A percentile compares a stretch with the other conserved stretches of the same genome.
phyloP scores from a whole-genome alignment of 1,139 yeast genomes.

The Taiozyma sp. region DNA sequence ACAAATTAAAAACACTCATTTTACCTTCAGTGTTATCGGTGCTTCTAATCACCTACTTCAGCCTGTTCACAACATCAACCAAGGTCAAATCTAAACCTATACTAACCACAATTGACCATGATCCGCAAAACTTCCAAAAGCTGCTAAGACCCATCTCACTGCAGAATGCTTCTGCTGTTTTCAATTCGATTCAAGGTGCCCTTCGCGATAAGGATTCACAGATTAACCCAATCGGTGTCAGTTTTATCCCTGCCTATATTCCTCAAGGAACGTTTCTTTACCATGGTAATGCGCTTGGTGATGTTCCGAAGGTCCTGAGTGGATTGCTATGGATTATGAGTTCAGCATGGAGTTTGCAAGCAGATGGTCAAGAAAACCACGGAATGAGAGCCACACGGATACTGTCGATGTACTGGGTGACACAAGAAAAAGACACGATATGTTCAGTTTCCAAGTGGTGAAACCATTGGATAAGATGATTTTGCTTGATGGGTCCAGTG shows the following conservation, averaged over 20 bases:
- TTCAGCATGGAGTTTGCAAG: slow-evolving; percentile 30
- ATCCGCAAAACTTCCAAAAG: background rate
- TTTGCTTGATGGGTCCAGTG: slow-evolving; percentile 54
- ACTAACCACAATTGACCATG: background rate
- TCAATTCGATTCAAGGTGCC: slow-evolving; percentile 46
- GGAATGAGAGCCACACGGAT: background rate
- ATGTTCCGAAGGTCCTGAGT: slow-evolving; percentile 42
- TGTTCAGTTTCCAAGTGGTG: slow-evolving; percentile 39
- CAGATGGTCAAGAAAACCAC: slow-evolving; percentile 2
- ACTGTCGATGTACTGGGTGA: background rate
- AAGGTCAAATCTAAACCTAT: background rate
- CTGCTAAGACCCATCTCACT: slow-evolving; percentile 29
- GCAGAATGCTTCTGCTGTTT: slow-evolving; percentile 45
- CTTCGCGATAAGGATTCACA: slow-evolving; percentile 44
- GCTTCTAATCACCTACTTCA: background rate
- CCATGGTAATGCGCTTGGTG: slow-evolving; percentile 35
- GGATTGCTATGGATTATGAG: slow-evolving; percentile 56
- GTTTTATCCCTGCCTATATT: slow-evolving; percentile 48
- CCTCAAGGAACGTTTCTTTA: slow-evolving; percentile 50
- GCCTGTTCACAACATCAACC: background rate
- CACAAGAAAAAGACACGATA: background rate
- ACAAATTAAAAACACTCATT: background rate
- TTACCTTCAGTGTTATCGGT: background rate
- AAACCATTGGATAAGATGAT: slow-evolving; percentile 41
- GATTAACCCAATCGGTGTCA: slow-evolving; percentile 48